Percentiles rank a stretch among this genome's conserved stretches.
These are phyloP conservation scores for Tricholoma sp. DNA, from an alignment of 768 basidiomycete genomes.

Conservation along the genomic window DNA sequence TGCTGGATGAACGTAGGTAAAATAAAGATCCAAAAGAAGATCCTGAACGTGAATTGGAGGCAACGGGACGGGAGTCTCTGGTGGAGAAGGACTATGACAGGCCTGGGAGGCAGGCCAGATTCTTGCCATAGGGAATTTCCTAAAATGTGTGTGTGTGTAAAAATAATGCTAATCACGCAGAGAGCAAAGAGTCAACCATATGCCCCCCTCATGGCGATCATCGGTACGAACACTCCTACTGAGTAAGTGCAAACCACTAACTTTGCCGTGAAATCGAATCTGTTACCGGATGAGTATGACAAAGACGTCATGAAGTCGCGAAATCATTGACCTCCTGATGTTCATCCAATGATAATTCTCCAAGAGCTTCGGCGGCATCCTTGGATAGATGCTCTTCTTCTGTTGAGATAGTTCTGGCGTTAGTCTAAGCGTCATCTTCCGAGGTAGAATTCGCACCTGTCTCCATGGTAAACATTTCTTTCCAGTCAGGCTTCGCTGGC, in stretches of 20 bases:
- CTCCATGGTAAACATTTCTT: constrained; percentile 57
- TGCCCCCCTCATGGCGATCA: constrained; percentile 61
- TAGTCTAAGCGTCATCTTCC: neutral
- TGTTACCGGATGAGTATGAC: constrained; percentile 24
- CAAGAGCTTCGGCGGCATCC: constrained; percentile 53
- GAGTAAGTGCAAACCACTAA: constrained; percentile 74
- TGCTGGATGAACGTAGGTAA: constrained; percentile 77
- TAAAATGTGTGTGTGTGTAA: constrained; percentile 19
- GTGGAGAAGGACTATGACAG: constrained; percentile 36
- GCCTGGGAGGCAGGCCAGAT: constrained; percentile 63
- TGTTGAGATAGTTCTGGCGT: neutral
- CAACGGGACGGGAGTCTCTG: constrained; percentile 41
- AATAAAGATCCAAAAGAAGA: constrained; percentile 68
- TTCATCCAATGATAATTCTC: constrained; percentile 71
- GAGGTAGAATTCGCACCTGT: constrained; percentile 6
- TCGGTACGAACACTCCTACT: constrained; percentile 61
- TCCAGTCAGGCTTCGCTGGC: constrained; percentile 43
- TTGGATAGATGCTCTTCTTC: constrained; percentile 34
- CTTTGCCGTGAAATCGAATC: constrained; percentile 81
- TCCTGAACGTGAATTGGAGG: constrained; percentile 64
- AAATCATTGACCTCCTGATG: constrained; percentile 55
- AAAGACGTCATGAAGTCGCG: neutral
- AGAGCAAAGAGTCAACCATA: constrained; percentile 43
- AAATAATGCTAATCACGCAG: constrained; percentile 12
- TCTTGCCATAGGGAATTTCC: constrained; percentile 70